Base-by-base conservation (phyloP, 257 asterid species). In the Solanum paucissectum region DNA sequence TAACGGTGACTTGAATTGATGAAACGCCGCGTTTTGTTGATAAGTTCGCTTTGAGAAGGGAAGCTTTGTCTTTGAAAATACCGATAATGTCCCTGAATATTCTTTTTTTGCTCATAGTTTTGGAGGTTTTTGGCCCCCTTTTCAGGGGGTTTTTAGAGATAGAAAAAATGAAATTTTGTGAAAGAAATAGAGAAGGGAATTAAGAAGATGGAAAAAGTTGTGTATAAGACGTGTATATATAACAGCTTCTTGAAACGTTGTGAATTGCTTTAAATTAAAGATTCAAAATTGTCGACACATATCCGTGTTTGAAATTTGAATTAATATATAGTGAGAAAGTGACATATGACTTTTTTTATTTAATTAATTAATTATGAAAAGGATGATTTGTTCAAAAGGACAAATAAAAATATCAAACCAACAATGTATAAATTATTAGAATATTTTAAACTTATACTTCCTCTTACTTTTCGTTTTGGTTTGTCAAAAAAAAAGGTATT, bases 11-110 rank as follows among this genome's bases (percentile, higher is more conserved):
- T 49, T 77, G 88, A 13, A 90, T 86, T 1, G 68, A 55, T 14
- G 90, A 87, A 36, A 82, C n/a, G 52, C 85, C 29, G 83, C 90
- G 90, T 84, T 86, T 90, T 12, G 87, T 87, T 27, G 92, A 81
- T 20, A 92, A 83, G 14, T 85, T 74, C 40, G 94, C 92, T 86
- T 89, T 92, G 33, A 92, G 72, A 4, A 92, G 14, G 4, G 92
- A 90, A 34, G 90, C 92, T 62, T 87, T 90, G 86, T 92, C 93
- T 82, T 92, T 90, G 85, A 92, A 82, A 44, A 77, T 18, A 32
- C 89, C 92, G 4, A 88, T n/a, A 83, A 92, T 29, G 74, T 87
- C 90, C 84, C 88, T 81, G 79, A 89, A 86, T 29, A 58, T 79
- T 71, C 83, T 76, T 88, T 82, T 82, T 37, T 37, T 66, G 75